Percentiles rank a stretch among this genome's conserved stretches.
Evolutionary conservation across 805 yeast genomes (phyloP).

Genomic region (Candida koratica): DNA sequence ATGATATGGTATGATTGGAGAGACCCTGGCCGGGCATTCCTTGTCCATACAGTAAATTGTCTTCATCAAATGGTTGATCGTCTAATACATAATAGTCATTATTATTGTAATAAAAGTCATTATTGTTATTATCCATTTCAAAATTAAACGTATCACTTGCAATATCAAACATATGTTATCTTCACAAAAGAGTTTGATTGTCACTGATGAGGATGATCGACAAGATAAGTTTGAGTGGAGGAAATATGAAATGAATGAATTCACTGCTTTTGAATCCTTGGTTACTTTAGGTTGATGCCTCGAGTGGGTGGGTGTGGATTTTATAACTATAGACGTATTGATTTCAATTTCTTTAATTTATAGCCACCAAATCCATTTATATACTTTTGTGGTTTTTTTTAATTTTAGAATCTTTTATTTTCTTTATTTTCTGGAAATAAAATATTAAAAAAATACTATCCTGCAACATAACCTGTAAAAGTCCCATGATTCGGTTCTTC

Average conservation of each 20-base stretch:
- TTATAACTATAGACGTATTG: not conserved
- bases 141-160: slow-evolving; percentile 15
- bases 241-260: not conserved
- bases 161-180: slow-evolving; percentile 14
- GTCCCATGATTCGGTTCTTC: not conserved
- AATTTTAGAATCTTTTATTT: slow-evolving; percentile 6
- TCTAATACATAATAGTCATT: slow-evolving; percentile 11
- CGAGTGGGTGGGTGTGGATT: too few relatives aligned
- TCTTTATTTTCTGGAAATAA: slow-evolving; percentile 2
- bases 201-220: too few relatives aligned
- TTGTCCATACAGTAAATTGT: not conserved
- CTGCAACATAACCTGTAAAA: slow-evolving; percentile 6
- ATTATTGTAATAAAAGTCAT: slow-evolving; percentile 11
- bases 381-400: slow-evolving; percentile 6
- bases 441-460: not conserved
- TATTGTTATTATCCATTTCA: slow-evolving; percentile 13
- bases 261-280: not conserved
- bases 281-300: too few relatives aligned
- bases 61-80: slow-evolving; percentile 4
- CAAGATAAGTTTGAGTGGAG: too few relatives aligned
- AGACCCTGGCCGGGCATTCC: not conserved
- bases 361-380: slow-evolving; percentile 6
- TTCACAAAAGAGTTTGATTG: not conserved
- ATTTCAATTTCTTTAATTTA: slow-evolving; percentile 1
- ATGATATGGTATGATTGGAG: not conserved